Evolutionary conservation across 768 basidiomycete genomes (phyloP).

Genomic region (Tylopilus sp.): DNA sequence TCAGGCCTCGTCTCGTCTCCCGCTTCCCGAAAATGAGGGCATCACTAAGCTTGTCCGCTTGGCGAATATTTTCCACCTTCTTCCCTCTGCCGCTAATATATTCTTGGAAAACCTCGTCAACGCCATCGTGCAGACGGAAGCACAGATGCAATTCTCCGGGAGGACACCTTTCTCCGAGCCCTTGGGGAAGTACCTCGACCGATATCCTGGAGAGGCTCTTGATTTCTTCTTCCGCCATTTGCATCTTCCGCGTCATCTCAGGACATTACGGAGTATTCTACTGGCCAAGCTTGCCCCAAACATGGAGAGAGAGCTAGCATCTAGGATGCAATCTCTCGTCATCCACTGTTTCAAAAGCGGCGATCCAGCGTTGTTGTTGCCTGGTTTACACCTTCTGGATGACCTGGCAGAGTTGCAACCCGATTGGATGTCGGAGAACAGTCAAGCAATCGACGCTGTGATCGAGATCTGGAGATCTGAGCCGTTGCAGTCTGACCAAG

Average conservation of each 20-base stretch:
- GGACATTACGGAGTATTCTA: slow-evolving; percentile 81
- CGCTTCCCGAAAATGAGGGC: slow-evolving; percentile 82
- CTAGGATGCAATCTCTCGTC: slow-evolving; percentile 54
- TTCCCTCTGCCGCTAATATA: slow-evolving; percentile 89
- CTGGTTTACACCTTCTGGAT: slow-evolving; percentile 71
- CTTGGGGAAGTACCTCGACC: slow-evolving; percentile 85
- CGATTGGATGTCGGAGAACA: slow-evolving; percentile 68
- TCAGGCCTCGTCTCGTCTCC: slow-evolving; percentile 71
- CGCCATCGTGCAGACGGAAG: slow-evolving; percentile 87
- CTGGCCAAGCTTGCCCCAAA: slow-evolving; percentile 76
- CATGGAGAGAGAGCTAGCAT: slow-evolving; percentile 63
- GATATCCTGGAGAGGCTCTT: slow-evolving; percentile 82
- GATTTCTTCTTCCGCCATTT: slow-evolving; percentile 82
- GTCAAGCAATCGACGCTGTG: slow-evolving; percentile 65
- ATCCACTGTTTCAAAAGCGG: slow-evolving; percentile 47
- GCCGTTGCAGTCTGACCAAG: slow-evolving; percentile 42
- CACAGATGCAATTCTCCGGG: slow-evolving; percentile 85
- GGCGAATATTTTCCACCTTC: slow-evolving; percentile 94
- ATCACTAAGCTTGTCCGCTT: slow-evolving; percentile 93
- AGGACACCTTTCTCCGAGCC: slow-evolving; percentile 92
- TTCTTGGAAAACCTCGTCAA: slow-evolving; percentile 88
- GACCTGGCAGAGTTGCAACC: slow-evolving; percentile 70
- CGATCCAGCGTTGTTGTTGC: slow-evolving; percentile 51
- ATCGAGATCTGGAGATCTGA: slow-evolving; percentile 69
- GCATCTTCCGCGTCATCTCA: slow-evolving; percentile 72